Evolutionary conservation across 176 grass and related monocot genomes (phyloP), one percentile per base, ranked within the genome.

Genomic region (Ensete glaucum): DNA sequence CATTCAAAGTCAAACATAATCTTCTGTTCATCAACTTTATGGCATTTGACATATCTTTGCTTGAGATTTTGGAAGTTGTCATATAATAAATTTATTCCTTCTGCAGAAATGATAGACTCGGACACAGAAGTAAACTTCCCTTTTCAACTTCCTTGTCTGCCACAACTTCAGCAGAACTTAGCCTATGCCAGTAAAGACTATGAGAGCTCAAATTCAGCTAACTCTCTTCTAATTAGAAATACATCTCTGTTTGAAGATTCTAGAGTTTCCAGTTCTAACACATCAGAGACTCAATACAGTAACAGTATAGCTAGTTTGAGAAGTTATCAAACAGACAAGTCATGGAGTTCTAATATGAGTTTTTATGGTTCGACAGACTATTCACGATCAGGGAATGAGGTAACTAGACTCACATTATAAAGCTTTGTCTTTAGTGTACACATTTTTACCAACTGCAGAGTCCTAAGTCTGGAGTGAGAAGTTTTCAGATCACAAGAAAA

Each of bases 281-380:
- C 3, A 53, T 80, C 69, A 20, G 78, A 63, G 34, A 25, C 48
- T 11, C 67, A 52, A 15, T 60, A 12, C 56, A 80, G 48, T 53
- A 24, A 26, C n/a, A 72, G 53, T 22, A 62, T 52, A 14, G 19
- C 13, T 52, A 53, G 67, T 24, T 4, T 25, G 25, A 58, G 65
- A 72, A 69, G 68, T 68, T 72, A 17, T 52, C 53, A 26, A 62
- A 80, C 68, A 62, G 67, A 62, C 50, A 29, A 72, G 13, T 27
- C 22, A 52, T 53, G 60, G 60, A 66, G 53, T 52, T 77, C 17
- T 77, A 43, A 24, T 66, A 22, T 16, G 14, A 24, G 75, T 50
- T 64, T 43, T 9, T 48, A 52, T 20, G 57, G 13, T 43, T 54
- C 76, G n/a, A 54, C 16, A 62, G 54, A 80, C 12, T 50, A 1